These are phyloP conservation scores for Trebouxiophyceae sp. DNA, from an alignment of 163 green algal species.

Conservation along the genomic window DNA sequence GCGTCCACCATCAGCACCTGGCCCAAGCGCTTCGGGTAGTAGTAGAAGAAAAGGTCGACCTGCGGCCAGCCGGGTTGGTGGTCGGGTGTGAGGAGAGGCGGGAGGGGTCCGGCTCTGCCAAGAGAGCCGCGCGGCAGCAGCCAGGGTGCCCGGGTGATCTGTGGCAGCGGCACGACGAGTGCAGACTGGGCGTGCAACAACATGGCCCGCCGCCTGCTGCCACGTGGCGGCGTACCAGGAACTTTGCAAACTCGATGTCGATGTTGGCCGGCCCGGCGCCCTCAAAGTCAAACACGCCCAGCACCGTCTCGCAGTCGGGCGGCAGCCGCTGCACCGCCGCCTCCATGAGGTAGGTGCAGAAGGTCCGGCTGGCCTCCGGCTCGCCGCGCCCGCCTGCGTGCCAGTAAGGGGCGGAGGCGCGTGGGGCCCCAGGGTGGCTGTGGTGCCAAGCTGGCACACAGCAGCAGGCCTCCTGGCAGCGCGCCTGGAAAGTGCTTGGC, in stretches of 20 bases:
- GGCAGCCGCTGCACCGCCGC: slow-evolving; percentile 35
- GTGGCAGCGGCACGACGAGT: no score
- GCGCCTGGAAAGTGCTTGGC: slow-evolving; percentile 58
- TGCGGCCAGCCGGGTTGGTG: no score
- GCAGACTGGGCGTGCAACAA: no score
- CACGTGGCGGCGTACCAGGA: slow-evolving; percentile 66
- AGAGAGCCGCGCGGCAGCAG: no score
- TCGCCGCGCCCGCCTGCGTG: background rate
- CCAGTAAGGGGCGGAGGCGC: no score
- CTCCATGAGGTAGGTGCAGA: slow-evolving; percentile 49
- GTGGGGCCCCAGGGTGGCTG: no score
- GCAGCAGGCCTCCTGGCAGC: no score
- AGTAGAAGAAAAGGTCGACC: slow-evolving; percentile 55
- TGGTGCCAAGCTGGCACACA: no score
- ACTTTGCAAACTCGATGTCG: slow-evolving; percentile 69
- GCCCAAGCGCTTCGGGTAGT: slow-evolving; percentile 63
- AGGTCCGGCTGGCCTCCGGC: slow-evolving; percentile 43
- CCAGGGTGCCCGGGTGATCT: no score
- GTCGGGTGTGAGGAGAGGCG: no score
- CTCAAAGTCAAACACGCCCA: slow-evolving; percentile 73
- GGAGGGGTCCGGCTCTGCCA: no score
- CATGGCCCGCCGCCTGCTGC: no score
- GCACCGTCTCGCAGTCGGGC: slow-evolving; percentile 51
- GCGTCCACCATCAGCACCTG: slow-evolving; percentile 85
- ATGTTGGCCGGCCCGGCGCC: slow-evolving; percentile 59